Base-by-base conservation (phyloP, 345 rosid genomes). In the Erysimum cheiranthoides region DNA sequence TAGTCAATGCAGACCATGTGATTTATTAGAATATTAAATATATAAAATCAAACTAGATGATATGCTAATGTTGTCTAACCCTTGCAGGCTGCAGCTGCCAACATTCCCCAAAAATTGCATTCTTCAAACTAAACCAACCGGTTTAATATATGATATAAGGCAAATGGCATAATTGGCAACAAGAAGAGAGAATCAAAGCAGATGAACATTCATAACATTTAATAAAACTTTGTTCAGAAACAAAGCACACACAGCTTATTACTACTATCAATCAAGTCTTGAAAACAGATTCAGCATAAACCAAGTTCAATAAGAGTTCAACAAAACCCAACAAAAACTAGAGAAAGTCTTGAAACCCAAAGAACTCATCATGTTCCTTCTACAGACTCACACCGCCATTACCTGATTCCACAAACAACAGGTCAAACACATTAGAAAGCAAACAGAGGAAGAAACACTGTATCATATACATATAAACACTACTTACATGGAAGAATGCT, bases 401-500 rank as follows among this genome's bases (percentile, higher is more conserved):
- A 66, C 75, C 75, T 76, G 75, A 42, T 51, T 51, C 68, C 38
- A 39, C 8, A 16, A 59, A 36, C 52, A 59, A 67, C 32, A 53
- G 0, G 42, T 34, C 58, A 45, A 53, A 53, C 14, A 0, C 35
- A 51, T 60, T 7, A 76, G 46, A 51, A 61, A 36, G 2, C 47
- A 70, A 50, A 68, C 30, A n/a, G 34, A 31, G 11, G 1, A 52
- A 53, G 5, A 52, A n/a, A 59, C 45, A 27, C 43, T 52, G 40
- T 42, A 42, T 52, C 69, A 57, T 16, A 35, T 36, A 12, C 27
- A 18, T 67, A 59, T 30, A 11, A 34, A 43, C 47, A 64, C 30
- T 34, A 60, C 79, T 79, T 68, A 79, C 85, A 75, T 60, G 77
- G 77, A 59, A 82, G 72, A 47, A 79, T 54, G 40, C 81, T 79